Evolutionary conservation across 352 stramenopile genomes (phyloP).

Genomic region (Globisporangium spinosum): DNA sequence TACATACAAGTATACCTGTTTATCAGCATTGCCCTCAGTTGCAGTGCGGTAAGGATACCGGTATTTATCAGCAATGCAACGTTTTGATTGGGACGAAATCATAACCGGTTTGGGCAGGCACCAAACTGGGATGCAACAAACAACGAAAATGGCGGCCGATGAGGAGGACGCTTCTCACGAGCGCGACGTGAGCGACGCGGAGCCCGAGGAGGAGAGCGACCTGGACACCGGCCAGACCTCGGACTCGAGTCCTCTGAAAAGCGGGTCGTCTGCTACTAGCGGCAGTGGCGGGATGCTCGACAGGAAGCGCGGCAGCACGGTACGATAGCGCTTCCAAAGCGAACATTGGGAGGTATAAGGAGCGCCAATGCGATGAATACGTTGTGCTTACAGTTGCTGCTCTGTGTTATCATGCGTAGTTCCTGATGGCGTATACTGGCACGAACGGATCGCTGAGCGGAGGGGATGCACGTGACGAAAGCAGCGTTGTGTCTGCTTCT

Average conservation of each 20-base stretch:
- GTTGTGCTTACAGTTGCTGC: neutral
- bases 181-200: slow-evolving; percentile 7
- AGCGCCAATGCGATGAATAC: neutral
- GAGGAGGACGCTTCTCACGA: neutral
- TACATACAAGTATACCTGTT: neutral
- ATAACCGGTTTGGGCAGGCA: too few relatives aligned
- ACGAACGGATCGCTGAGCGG: neutral
- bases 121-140: neutral
- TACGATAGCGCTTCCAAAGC: neutral
- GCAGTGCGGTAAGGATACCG: neutral
- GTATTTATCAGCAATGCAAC: neutral
- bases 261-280: neutral
- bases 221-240: slow-evolving; percentile 8
- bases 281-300: slow-evolving; percentile 3
- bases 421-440: slow-evolving; percentile 3
- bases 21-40: too few relatives aligned
- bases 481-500: slow-evolving; percentile 4
- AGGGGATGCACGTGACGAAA: neutral
- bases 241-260: slow-evolving; percentile 17
- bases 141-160: slow-evolving; percentile 9
- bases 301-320: slow-evolving; percentile 16
- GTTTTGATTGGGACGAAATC: too few relatives aligned
- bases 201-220: slow-evolving; percentile 18
- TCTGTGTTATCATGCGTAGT: neutral
- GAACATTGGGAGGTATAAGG: neutral